Base-by-base conservation (phyloP, 345 rosid genomes). In the Schrenkiella parvula region DNA sequence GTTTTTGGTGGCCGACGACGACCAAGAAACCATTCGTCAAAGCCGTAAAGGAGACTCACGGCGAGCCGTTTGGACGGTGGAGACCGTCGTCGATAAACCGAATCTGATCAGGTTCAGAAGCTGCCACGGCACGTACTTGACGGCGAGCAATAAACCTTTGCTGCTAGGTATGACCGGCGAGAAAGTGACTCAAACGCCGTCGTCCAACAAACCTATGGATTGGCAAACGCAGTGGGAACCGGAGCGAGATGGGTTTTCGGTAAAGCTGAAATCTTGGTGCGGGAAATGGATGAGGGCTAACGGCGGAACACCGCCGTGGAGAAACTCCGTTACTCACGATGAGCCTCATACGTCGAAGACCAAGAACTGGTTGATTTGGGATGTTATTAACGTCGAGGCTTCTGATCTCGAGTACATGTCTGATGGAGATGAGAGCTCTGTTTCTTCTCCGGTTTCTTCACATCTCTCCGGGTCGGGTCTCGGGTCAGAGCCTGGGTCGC, bases 251-350 rank as follows among this genome's bases (percentile, higher is more conserved):
- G 99, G 89, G 34, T 85, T 84, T 64, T 92, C 87, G 74, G 74
- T 84, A 42, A 81, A 79, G 76, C 56, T 93, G 6, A 84, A 73
- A 52, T 79, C 87, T 2, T 84, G 95, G 91, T 86, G 89, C 37
- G 91, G 97, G 11, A 90, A 81, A 59, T 86, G 77, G 59, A 47
- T 93, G 72, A 80, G 96, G 11, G 97, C 81, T 4, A 93, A 93
- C 86, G 98, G 97, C 0, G 97, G 97, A 70, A 80, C 85, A 1
- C 96, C 87, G 41, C 98, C 97, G 54, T 93, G 98, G 98, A 82
- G 98, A 48, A 90, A 91, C 81, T 78, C 96, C 39, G 74, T 91
- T 26, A 93, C 97, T 39, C 95, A 90, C 65, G 98, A 93, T 35
- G 92, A 89, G 17, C 96, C 97, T 23, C 82, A 79, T 34, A 68